phyloP scores from a whole-genome alignment of 192 early-diverging fungal species.

The Backusella parvicylindrica region DNA sequence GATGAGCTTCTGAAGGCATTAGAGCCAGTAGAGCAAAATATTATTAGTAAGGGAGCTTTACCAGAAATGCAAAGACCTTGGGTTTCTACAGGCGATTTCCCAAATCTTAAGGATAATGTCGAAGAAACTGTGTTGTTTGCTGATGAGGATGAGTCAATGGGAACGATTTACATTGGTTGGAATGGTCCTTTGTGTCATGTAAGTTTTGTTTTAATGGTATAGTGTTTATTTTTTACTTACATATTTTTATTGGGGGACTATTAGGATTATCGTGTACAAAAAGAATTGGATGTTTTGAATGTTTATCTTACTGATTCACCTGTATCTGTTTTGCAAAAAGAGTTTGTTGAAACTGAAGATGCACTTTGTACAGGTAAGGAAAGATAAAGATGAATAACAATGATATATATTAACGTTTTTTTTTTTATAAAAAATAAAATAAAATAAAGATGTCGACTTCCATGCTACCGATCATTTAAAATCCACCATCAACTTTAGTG shows the following conservation, averaged over 20 bases:
- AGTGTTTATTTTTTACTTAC: background rate
- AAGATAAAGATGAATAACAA: constrained; percentile 12
- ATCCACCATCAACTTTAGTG: constrained; percentile 35
- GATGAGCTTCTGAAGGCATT: constrained; percentile 40
- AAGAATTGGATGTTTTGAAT: constrained; percentile 34
- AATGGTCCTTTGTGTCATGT: constrained; percentile 51
- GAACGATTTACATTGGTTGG: constrained; percentile 50
- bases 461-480: constrained; percentile 43
- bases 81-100: constrained; percentile 48
- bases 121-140: constrained; percentile 52
- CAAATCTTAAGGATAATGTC: constrained; percentile 38
- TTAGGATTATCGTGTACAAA: constrained; percentile 26
- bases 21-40: constrained; percentile 48
- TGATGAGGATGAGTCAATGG: constrained; percentile 61
- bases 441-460: constrained; percentile 41
- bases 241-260: background rate
- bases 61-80: constrained; percentile 53
- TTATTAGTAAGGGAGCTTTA: constrained; percentile 45
- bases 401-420: background rate
- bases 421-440: constrained; percentile 2
- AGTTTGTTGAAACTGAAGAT: constrained; percentile 61
- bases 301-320: constrained; percentile 56
- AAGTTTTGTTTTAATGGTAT: background rate
- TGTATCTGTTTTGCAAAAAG: constrained; percentile 49
- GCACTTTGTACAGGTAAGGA: constrained; percentile 47